Base-by-base conservation (phyloP, 352 stramenopile genomes). In the Globisporangium recalcitrans region DNA sequence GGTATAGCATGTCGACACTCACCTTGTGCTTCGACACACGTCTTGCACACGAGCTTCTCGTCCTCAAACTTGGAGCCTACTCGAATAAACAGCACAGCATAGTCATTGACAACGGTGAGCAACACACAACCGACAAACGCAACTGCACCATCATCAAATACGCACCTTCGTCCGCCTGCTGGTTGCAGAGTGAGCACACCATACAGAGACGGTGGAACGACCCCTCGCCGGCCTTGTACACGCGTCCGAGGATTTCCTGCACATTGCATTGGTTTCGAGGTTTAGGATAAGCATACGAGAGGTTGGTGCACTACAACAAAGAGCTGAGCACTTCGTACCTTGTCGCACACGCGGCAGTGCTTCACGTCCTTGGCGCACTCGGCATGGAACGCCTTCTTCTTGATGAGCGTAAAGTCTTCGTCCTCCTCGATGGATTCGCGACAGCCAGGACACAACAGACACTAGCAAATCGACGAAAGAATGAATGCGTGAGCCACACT, bases 201-300 rank as follows among this genome's bases (percentile, higher is more conserved):
- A 93, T 91, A 54, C 84, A 93, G 14, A 90, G 72, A 49, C 87
- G 87, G 63, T 93, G 84, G 71, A 91, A 93, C 3, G 74, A 74
- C 1, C 67, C 64, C 31, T 82, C 80, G 0, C 70, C 84, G 57
- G 74, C 78, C 26, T 85, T 83, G 54, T 93, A 88, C 58, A 87
- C 77, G 27, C 82, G 78, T 1, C 84, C 84, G 32, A 93, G 74
- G 42, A 93, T 90, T 71, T 93, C 84, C 74, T 87, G 55, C 24
- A 19, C n/a, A 36, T 27, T 10, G 22, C 38, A 9, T 16, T 26
- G 11, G 52, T 21, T 27, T 4, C 9, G 1, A 22, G 11, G 21
- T 1, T 8, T 6, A 46, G 6, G 1, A 46, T 46, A n/a, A 46
- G 38, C 38, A 40, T 11, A 40, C 34, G 11, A 40, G 34, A 40